phyloP scores from a whole-genome alignment of 371 early-diverging fungal species.

The Mucor velutinosus region DNA sequence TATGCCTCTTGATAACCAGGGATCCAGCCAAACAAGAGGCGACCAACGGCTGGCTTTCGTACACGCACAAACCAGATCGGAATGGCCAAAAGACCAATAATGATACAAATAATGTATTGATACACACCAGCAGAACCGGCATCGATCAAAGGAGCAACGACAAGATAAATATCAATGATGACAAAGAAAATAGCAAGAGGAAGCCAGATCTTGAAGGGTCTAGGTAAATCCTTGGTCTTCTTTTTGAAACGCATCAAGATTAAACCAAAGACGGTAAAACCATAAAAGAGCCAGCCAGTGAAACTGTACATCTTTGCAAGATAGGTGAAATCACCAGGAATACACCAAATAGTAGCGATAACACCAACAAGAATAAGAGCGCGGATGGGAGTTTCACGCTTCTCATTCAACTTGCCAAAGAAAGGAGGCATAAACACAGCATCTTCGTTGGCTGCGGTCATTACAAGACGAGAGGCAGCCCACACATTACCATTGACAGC shows the following conservation, averaged over 20 bases:
- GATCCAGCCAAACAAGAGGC: slow-evolving; percentile 39
- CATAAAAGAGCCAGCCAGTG: slow-evolving; percentile 62
- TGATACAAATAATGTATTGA: slow-evolving; percentile 41
- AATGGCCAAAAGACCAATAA: slow-evolving; percentile 35
- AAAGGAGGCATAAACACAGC: slow-evolving; percentile 47
- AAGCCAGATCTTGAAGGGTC: slow-evolving; percentile 44
- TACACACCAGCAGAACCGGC: slow-evolving; percentile 39
- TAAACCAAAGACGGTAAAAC: slow-evolving; percentile 37
- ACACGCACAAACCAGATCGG: slow-evolving; percentile 47
- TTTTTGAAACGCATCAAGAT: slow-evolving; percentile 40
- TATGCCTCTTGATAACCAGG: slow-evolving; percentile 36
- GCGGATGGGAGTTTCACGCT: slow-evolving; percentile 47
- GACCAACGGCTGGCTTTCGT: slow-evolving; percentile 33
- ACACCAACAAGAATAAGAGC: slow-evolving; percentile 45
- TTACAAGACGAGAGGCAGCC: slow-evolving; percentile 43
- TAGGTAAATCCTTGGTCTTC: slow-evolving; percentile 26
- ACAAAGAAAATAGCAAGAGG: slow-evolving; percentile 38
- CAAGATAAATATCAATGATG: slow-evolving; percentile 36
- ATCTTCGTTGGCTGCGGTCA: slow-evolving; percentile 47
- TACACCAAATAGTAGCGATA: slow-evolving; percentile 43
- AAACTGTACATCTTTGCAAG: slow-evolving; percentile 64
- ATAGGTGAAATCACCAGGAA: slow-evolving; percentile 53
- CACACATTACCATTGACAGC: slow-evolving; percentile 51
- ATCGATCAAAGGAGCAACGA: slow-evolving; percentile 43
- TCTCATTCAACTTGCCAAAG: slow-evolving; percentile 40